Base-by-base conservation (phyloP, 495 filamentous ascomycete species). In the Daldinia concentrica region DNA sequence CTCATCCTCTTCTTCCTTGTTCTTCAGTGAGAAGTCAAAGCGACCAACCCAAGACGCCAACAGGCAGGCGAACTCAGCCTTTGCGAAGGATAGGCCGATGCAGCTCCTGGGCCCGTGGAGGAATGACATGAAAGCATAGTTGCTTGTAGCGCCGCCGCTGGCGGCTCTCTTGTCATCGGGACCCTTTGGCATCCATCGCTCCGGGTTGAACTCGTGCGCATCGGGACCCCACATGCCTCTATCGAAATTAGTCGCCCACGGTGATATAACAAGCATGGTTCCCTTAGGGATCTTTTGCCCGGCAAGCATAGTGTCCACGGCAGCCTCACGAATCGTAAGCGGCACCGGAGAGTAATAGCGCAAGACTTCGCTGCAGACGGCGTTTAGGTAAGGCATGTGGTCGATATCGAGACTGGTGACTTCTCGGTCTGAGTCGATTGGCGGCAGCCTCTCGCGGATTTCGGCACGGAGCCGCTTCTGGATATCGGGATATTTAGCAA, bases 31-130 rank as follows among this genome's bases (percentile, higher is more conserved):
- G 72, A 93, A 87, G 70, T 90, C 83, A 71, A 90, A 96, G 43
- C 86, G 83, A 14, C 93, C 93, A 19, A 95, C 88, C 80, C 89
- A 85, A 3, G 86, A 85, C 58, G 93, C 94, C 55, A 99, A 66
- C 70, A 97, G 79, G 74, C 89, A 93, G 7, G 91, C 92, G 77
- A 96, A 92, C 83, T 98, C 95, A 0, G 88, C 83, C 79, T 89
- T 91, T 0, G 94, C 91, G 80, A 99, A 99, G 2, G 84, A 84
- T 78, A 83, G 81, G 6, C 89, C 89, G 57, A 91, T 90, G 71
- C 89, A 91, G 43, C 84, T 86, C 56, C 88, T 73, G 4, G 88
- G 84, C 0, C 89, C 89, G 64, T 88, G 87, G 29, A 89, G 74
- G 68, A 90, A 90, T 0, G 88, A 89, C 76, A 90, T 72, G 73